Evolutionary conservation across 2,329 filamentous ascomycete species (phyloP), one percentile per base, ranked within the genome.

Genomic region (Blastomyces gilchristii): DNA sequence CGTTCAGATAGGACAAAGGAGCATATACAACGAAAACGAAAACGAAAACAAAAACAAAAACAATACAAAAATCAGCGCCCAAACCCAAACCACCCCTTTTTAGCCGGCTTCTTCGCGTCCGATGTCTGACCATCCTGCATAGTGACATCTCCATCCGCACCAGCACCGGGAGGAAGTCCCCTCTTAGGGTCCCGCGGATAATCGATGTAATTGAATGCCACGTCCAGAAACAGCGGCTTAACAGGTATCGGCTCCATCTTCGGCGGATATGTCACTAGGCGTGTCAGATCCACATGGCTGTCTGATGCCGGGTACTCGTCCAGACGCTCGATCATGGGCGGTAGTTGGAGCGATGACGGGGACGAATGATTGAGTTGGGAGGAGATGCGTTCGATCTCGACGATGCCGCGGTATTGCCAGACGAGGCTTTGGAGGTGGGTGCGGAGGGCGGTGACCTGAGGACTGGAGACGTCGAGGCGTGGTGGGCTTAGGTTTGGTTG

Each of bases 151-250:
- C 12, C 49, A 16, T 52, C 49, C 68, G 69, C 65, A 39, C 70
- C 64, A 41, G 67, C 68, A 47, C 60, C 65, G 60, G 64, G 64
- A 18, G 54, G 18, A 9, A 62, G 60, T 54, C 62, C 63, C 63
- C 58, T 67, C 64, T 67, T 68, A 47, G 63, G 69, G 65, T 85
- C 85, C 43, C 86, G 86, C 0, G 92, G 91, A 72, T 99, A 99
- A 58, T 91, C 86, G 66, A 99, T 92, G 73, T 97, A 97, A 74
- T 97, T 97, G 89, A 91, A 99, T 11, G 94, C 94, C 8, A 96
- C 88, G 72, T 99, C 94, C 64, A 97, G 85, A 81, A 97, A 97
- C 43, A 97, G 82, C 37, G 94, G 94, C 79, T 99, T 99, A 61
- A 96, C 88, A 0, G 94, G 91, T 49, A 97, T 85, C 1, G 88